A percentile compares a stretch with the other conserved stretches of the same genome.
Conservation (phyloP, 73 alveolate species). For the Symbiodinium natans region DNA sequence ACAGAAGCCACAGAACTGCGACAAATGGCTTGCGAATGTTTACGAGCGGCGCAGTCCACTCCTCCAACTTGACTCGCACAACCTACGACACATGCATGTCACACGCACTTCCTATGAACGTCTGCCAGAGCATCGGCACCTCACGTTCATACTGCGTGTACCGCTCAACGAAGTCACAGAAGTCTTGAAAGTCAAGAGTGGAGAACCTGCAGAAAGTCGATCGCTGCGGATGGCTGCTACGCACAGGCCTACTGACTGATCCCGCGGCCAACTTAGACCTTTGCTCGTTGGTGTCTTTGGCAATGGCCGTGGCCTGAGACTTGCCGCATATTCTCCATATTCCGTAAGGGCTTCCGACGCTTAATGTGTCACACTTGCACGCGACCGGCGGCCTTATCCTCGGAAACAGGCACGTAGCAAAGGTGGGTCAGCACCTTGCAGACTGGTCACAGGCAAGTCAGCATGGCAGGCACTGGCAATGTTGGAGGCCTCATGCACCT, state of each 20-base stretch:
- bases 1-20: conserved; percentile 54
- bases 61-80: conserved; percentile 79
- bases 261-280: background rate
- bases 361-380: too few species aligned
- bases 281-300: conserved; percentile 72
- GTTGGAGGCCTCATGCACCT: conserved; percentile 57
- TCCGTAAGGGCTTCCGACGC: too few species aligned
- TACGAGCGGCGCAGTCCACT: conserved; percentile 53
- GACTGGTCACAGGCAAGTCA: background rate
- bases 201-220: conserved; percentile 30
- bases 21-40: background rate
- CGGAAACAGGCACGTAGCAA: conserved; percentile 75
- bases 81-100: background rate
- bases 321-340: too few species aligned
- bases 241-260: background rate
- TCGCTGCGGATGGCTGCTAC: background rate
- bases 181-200: conserved; percentile 80
- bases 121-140: background rate
- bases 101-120: background rate
- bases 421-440: conserved; percentile 66
- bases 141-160: conserved; percentile 88
- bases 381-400: conserved; percentile 42
- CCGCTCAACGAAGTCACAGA: conserved; percentile 69
- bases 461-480: background rate
- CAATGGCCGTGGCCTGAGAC: conserved; percentile 60